Conservation (phyloP, 495 filamentous ascomycete genomes). For the Penicillium silybi region DNA sequence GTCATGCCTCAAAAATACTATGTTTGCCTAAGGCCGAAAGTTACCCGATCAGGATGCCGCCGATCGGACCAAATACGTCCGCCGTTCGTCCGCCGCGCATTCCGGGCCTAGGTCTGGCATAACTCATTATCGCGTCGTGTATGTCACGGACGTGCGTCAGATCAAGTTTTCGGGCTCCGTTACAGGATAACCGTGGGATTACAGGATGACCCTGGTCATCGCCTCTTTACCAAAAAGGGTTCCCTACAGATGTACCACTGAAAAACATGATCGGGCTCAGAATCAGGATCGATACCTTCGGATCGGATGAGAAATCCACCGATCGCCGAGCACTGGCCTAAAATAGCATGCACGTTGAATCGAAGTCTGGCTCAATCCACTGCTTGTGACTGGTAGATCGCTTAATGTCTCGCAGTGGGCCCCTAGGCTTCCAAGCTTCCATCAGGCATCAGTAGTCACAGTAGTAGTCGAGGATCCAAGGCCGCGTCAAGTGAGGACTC, state of each 20-base stretch:
- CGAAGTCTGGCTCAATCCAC: background rate
- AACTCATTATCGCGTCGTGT: background rate
- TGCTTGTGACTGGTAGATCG: background rate
- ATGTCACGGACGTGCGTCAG: too few relatives aligned
- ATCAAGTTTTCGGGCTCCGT: background rate
- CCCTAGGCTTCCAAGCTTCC: background rate
- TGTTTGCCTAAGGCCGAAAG: background rate
- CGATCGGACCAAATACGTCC: background rate
- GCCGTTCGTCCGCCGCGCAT: background rate
- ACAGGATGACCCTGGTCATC: background rate
- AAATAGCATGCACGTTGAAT: background rate
- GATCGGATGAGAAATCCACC: background rate
- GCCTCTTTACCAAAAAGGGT: background rate
- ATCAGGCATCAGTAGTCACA: background rate
- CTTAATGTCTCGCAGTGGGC: background rate
- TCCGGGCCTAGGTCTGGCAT: background rate
- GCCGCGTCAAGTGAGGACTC: background rate
- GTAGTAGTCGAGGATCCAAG: background rate
- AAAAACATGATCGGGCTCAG: background rate
- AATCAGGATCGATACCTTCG: background rate
- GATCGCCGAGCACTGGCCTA: background rate
- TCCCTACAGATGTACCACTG: background rate
- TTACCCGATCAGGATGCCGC: background rate
- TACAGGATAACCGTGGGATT: background rate
- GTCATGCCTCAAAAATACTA: background rate